These are phyloP conservation scores for Dipteronia sinensis DNA, from an alignment of 345 rosid species.

Conservation along the genomic window DNA sequence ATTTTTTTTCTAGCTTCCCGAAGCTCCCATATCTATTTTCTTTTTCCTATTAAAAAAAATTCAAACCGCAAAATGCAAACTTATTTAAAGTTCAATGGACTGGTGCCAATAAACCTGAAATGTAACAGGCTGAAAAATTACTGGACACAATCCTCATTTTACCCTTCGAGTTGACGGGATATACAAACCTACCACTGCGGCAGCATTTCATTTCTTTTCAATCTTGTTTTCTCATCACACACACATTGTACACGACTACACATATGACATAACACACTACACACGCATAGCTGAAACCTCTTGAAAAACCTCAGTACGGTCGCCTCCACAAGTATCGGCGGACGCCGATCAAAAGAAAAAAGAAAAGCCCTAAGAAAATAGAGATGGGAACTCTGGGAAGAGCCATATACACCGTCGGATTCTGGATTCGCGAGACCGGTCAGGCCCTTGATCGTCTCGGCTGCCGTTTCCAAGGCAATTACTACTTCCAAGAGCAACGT, in stretches of 20 bases:
- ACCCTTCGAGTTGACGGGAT: conserved; percentile 14
- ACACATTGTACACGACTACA: too few species aligned
- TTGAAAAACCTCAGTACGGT: background rate
- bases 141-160: conserved; percentile 10
- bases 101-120: too few species aligned
- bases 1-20: too few species aligned
- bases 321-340: background rate
- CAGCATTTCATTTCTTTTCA: conserved; percentile 6
- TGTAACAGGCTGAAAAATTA: too few species aligned
- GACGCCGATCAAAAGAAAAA: conserved; percentile 15
- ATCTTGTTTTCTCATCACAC: conserved; percentile 8
- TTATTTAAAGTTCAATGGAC: too few species aligned
- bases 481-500: conserved; percentile 84
- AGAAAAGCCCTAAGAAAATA: background rate
- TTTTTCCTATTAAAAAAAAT: too few species aligned
- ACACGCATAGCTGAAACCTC: conserved; percentile 6
- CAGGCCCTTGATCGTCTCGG: conserved; percentile 96
- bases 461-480: conserved; percentile 84
- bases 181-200: conserved; percentile 31
- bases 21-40: too few species aligned
- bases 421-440: conserved; percentile 97
- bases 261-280: too few species aligned
- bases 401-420: conserved; percentile 86
- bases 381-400: conserved; percentile 85
- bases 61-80: too few species aligned